These are phyloP conservation scores for Acacia acuminata DNA, from an alignment of 306 rosid genomes.

Conservation along the genomic window DNA sequence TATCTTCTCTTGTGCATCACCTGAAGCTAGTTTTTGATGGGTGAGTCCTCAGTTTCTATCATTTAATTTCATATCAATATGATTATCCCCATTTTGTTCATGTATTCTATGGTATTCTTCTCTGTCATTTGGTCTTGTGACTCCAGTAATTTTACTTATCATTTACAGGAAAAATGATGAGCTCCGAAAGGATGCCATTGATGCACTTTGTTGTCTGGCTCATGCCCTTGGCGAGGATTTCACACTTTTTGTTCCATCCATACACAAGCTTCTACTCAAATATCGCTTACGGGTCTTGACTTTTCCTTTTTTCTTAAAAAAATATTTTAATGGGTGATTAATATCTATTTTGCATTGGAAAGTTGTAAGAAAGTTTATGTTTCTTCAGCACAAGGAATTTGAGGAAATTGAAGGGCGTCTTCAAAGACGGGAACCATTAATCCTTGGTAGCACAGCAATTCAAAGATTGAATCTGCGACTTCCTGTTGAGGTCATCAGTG, in stretches of 20 bases:
- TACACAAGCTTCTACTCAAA: conserved; percentile 82
- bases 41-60: conserved; percentile 47
- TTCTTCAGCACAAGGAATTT: conserved; percentile 88
- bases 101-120: conserved; percentile 21
- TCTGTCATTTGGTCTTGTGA: conserved; percentile 18
- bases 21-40: conserved; percentile 96
- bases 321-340: not conserved
- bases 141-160: conserved; percentile 7
- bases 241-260: conserved; percentile 87
- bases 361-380: conserved; percentile 17
- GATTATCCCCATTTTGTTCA: conserved; percentile 2
- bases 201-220: conserved; percentile 96
- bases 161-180: conserved; percentile 81
- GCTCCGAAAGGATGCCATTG: conserved; percentile 85
- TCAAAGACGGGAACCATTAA: conserved; percentile 80
- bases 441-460: conserved; percentile 67
- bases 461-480: conserved; percentile 64
- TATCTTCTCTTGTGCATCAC: conserved; percentile 98
- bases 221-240: conserved; percentile 99
- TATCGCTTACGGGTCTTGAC: conserved; percentile 68
- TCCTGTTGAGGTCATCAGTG: conserved; percentile 80
- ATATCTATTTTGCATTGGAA: not conserved
- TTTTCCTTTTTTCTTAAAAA: not conserved
- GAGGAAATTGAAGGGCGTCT: conserved; percentile 95
- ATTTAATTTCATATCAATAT: not conserved